Base-by-base conservation (phyloP, 192 early-diverging fungal species). In the Gaertneriomyces sp. region DNA sequence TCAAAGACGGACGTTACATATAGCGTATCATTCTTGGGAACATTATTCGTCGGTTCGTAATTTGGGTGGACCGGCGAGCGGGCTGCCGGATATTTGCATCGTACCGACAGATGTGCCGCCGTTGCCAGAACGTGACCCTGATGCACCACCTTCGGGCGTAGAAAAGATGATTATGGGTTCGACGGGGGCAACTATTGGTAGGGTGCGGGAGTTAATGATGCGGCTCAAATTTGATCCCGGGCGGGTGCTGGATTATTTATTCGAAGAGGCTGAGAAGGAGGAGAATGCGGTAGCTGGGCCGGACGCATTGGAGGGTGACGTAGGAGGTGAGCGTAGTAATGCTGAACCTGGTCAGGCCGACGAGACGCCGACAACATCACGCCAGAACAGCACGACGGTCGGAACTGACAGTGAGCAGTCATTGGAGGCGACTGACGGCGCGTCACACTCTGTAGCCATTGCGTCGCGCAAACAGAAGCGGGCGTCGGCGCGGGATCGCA, bases 1-100 rank as follows among this genome's bases (percentile, higher is more conserved):
- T 33, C 25, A 25, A 19, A 10, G 2, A 8, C 6, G 20, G 12
- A 16, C 39, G 51, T 11, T 63, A 7, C 61, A 63, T 17, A 63
- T 63, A 4, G 61, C 19, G 33, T 63, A 63, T 40, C 42, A 53
- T 42, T 53, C 61, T 14, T 63, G 61, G 61, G 61, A 63, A 40
- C 61, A 63, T 42, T 63, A 63, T 46, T 8, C 49, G 17, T 39
- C 20, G 10, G 46, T 50, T n/a, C 19, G 44, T 40, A 42, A 58
- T n/a, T 0, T 49, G 47, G 47, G 11, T 49, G 47, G 17, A 33
- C 25, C 25, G 2, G 25, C 25, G 25, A 33, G 25, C 25, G 25
- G 25, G 25, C 25, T 33, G 2, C 25, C 25, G 25, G 25, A 33
- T 33, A 33, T 33, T 33, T 2, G 25, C 25, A 33, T 33, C 25